phyloP scores from a whole-genome alignment of 2,329 filamentous ascomycete genomes.

The Cordyceps pruinosa region DNA sequence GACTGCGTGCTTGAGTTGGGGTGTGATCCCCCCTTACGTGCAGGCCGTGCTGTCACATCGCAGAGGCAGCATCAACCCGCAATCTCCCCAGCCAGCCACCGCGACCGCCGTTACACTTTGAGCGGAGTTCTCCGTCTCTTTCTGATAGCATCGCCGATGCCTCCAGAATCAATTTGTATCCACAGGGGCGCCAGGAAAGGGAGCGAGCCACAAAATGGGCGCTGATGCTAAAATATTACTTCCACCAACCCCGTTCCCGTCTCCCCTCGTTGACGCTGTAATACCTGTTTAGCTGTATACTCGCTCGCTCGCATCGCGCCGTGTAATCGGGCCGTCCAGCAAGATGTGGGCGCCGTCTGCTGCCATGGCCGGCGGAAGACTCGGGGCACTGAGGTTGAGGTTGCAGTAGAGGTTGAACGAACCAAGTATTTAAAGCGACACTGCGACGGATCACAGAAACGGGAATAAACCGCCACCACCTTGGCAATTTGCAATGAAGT shows the following conservation, averaged over 20 bases:
- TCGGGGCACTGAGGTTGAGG: neutral
- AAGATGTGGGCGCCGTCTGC: neutral
- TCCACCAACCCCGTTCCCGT: slow-evolving; percentile 8
- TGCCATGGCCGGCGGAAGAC: neutral
- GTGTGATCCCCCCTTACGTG: too few relatives aligned
- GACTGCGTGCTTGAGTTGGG: too few relatives aligned
- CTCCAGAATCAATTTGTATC: neutral
- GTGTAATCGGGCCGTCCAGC: slow-evolving; percentile 9
- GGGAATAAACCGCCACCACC: neutral
- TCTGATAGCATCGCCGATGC: slow-evolving; percentile 1
- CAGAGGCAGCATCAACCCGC: neutral
- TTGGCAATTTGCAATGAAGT: slow-evolving; percentile 17
- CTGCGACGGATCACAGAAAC: neutral
- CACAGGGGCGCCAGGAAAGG: neutral
- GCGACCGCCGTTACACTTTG: neutral
- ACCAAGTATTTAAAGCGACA: neutral
- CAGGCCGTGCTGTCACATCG: too few relatives aligned
- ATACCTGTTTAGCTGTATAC: neutral
- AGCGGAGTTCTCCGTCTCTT: neutral
- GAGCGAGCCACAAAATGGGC: neutral
- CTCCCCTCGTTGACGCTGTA: neutral
- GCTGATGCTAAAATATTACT: slow-evolving; percentile 9
- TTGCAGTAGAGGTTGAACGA: too few relatives aligned
- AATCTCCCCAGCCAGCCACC: neutral
- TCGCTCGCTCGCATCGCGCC: neutral